Evolutionary conservation across 2,329 filamentous ascomycete genomes (phyloP).

Genomic region (Trichoderma polysporum): DNA sequence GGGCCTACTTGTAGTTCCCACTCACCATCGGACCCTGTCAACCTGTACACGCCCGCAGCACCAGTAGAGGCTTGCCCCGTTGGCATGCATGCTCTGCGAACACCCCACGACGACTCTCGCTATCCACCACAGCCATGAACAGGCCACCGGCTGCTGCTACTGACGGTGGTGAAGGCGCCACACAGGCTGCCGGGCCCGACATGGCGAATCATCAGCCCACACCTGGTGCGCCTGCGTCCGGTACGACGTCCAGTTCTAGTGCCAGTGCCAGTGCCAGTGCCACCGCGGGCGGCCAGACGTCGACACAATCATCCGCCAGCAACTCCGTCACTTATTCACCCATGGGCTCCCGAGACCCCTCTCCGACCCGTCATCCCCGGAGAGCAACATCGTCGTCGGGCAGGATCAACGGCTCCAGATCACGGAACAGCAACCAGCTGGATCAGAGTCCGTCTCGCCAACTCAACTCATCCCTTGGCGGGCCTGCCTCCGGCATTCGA

Average conservation of each 20-base stretch:
- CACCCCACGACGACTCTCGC: conserved; percentile 28
- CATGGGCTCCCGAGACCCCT: conserved; percentile 46
- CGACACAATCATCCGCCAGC: conserved; percentile 39
- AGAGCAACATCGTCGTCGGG: conserved; percentile 37
- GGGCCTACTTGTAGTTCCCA: conserved; percentile 28
- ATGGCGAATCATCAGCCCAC: conserved; percentile 24
- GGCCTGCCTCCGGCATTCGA: conserved; percentile 63
- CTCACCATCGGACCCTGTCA: conserved; percentile 25
- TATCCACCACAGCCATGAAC: conserved; percentile 35
- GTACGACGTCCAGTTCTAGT: conserved; percentile 12
- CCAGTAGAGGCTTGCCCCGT: conserved; percentile 29
- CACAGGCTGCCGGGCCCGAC: conserved; percentile 24
- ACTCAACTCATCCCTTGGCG: conserved; percentile 45
- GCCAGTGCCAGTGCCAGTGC: conserved; percentile 22
- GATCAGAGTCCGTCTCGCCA: conserved; percentile 63
- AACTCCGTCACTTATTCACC: conserved; percentile 40
- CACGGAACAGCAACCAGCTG: conserved; percentile 64
- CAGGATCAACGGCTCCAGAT: conserved; percentile 46
- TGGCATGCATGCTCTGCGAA: conserved; percentile 36
- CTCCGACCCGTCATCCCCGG: conserved; percentile 44
- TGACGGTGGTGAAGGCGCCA: conserved; percentile 23
- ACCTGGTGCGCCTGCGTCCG: conserved; percentile 18
- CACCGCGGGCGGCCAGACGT: conserved; percentile 32
- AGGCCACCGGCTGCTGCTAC: conserved; percentile 22
- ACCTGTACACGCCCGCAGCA: conserved; percentile 25